Conservation (phyloP, 768 basidiomycete species). For the Suillus spraguei region DNA sequence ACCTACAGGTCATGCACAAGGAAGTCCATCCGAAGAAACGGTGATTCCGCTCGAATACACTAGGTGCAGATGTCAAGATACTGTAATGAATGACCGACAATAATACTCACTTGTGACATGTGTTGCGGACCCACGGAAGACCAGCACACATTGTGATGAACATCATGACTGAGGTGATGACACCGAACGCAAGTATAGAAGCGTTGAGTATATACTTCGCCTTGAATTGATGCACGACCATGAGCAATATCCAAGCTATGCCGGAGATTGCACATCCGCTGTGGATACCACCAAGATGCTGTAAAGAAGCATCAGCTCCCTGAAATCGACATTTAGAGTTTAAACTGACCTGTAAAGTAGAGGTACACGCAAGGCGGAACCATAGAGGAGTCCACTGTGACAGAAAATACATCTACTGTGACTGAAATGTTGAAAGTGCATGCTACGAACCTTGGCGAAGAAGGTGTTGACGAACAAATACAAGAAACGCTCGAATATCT, state of each 20-base stretch:
- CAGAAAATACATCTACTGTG: slow-evolving; percentile 8
- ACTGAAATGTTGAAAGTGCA: no score
- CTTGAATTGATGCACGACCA: slow-evolving; percentile 58
- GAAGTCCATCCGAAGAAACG: slow-evolving; percentile 78
- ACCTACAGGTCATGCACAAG: slow-evolving; percentile 50
- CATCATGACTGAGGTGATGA: slow-evolving; percentile 58
- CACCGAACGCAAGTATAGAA: slow-evolving; percentile 61
- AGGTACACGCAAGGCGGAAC: slow-evolving; percentile 74
- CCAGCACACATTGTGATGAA: slow-evolving; percentile 64
- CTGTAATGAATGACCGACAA: background rate
- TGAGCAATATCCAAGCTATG: slow-evolving; percentile 68
- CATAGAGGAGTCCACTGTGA: slow-evolving; percentile 70
- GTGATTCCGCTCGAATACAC: slow-evolving; percentile 80
- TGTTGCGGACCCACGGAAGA: slow-evolving; percentile 80
- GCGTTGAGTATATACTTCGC: slow-evolving; percentile 51
- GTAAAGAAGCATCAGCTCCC: slow-evolving; percentile 16
- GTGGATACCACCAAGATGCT: slow-evolving; percentile 83
- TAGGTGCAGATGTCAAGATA: slow-evolving; percentile 27
- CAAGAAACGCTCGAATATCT: slow-evolving; percentile 76
- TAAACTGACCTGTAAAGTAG: slow-evolving; percentile 58
- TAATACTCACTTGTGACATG: slow-evolving; percentile 70
- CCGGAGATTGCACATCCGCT: slow-evolving; percentile 75
- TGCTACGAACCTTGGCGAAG: slow-evolving; percentile 64
- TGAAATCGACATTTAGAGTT: background rate
- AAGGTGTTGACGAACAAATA: slow-evolving; percentile 71